A percentile compares a stretch with the other conserved stretches of the same genome.
phyloP scores from a whole-genome alignment of 2,329 filamentous ascomycete genomes.

The Teratosphaeriaceae sp. region DNA sequence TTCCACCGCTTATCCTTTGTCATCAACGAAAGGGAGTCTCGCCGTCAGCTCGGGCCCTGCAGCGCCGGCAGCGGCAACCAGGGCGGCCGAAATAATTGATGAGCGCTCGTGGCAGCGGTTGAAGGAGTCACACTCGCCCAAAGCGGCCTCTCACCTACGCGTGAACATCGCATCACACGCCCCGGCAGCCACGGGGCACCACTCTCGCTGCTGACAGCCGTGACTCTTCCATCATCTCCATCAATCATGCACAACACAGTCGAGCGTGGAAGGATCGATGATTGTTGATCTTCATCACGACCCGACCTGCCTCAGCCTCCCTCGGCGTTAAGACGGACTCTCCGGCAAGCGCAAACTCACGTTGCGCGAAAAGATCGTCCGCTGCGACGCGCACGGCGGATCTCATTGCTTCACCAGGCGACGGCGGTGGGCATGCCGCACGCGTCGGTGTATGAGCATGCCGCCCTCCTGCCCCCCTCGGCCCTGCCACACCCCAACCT shows the following conservation, averaged over 20 bases:
- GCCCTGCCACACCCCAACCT: neutral
- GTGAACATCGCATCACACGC: conserved; percentile 4
- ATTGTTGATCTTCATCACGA: neutral
- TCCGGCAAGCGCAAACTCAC: neutral
- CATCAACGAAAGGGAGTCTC: no score
- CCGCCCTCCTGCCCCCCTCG: conserved; percentile 1
- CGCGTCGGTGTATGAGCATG: neutral
- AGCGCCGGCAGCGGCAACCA: no score
- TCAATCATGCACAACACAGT: neutral
- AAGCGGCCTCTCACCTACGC: conserved; percentile 1
- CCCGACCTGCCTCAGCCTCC: neutral
- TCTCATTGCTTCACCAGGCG: neutral
- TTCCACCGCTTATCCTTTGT: no score
- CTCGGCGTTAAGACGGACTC: conserved; percentile 1
- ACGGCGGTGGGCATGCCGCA: neutral
- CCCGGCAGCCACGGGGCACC: neutral
- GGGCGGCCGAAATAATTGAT: no score
- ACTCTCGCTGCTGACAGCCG: neutral
- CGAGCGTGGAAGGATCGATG: neutral
- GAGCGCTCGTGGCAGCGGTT: no score
- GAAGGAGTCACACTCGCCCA: neutral
- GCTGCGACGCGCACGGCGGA: neutral
- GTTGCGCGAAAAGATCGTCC: no score
- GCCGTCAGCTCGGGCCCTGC: no score
- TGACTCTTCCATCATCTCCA: neutral